Base-by-base conservation (phyloP, 805 yeast genomes). In the Zygoascus tannicola region DNA sequence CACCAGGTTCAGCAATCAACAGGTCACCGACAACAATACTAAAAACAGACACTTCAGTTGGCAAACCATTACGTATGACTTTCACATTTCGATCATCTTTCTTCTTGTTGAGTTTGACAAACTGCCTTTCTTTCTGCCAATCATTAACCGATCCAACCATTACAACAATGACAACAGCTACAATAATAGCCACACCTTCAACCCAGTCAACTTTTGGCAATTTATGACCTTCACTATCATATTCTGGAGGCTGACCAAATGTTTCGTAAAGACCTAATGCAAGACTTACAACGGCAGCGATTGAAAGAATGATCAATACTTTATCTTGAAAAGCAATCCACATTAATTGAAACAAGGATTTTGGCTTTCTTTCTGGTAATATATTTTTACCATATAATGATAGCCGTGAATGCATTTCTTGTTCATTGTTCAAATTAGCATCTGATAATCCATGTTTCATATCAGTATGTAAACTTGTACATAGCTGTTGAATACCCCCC, bases 181-280 rank as follows among this genome's bases (percentile, higher is more conserved):
- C 82, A 53, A 92, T 75, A 58, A 92, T 92, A 34, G 98, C 99
- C 32, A 88, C 95, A 54, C 99, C 99, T 68, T 92, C 99, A 39
- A 94, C 95, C 97, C 97, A 92, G 56, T 90, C 95, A 26, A 92
- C 94, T 55, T 79, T 76, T 15, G 97, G 96, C 44, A 78, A 62
- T 18, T 76, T 69, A 19, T 76, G 70, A 22, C 95, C 95, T 50
- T 85, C 85, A 4, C 74, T 78, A 60, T 90, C 96, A 54, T 74
- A 75, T 57, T 76, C 78, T 0, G 85, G 70, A 0, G 81, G 87
- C 51, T 83, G 84, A 35, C 94, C 95, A 66, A 87, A 82, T 1
- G 94, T 80, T 64, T 92, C 94, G 60, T 92, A 92, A 5, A 92
- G 69, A 0, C 98, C 99, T 40, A 92, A 66, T 0, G 94, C 90